Evolutionary conservation across 129 eudicot species (phyloP).

Genomic region (Kitagawia praeruptora): DNA sequence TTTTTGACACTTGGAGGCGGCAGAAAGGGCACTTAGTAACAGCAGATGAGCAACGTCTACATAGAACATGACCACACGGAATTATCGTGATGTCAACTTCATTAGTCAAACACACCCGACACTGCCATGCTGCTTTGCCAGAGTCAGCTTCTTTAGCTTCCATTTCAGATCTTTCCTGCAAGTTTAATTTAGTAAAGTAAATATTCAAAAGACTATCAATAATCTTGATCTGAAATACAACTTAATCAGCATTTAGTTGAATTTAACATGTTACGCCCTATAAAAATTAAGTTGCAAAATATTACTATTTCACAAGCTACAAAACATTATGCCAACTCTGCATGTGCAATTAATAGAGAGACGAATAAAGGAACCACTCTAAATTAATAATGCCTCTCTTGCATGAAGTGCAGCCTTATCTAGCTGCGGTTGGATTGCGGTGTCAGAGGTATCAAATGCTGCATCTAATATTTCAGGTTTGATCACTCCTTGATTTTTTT

Average conservation of each 20-base stretch:
- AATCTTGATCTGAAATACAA: not conserved
- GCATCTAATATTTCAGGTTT: no score
- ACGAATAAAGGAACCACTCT: not conserved
- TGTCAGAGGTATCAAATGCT: no score
- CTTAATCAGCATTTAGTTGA: not conserved
- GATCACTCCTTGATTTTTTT: no score
- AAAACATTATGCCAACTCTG: not conserved
- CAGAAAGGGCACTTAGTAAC: slow-evolving; percentile 97
- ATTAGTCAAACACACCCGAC: no score
- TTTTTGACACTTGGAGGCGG: slow-evolving; percentile 73
- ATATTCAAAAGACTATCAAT: not conserved
- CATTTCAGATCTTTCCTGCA: slow-evolving; percentile 77
- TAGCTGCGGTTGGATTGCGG: not conserved
- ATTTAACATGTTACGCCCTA: not conserved
- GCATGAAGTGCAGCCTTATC: not conserved
- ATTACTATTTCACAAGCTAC: not conserved
- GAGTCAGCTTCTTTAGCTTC: slow-evolving; percentile 91
- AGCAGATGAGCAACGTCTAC: slow-evolving; percentile 89
- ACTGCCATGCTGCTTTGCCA: slow-evolving; percentile 95
- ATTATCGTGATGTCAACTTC: slow-evolving; percentile 71
- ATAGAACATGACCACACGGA: slow-evolving; percentile 94
- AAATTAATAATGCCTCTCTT: not conserved
- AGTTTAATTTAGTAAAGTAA: not conserved
- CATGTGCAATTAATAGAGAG: not conserved
- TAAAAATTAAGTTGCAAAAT: not conserved